Conservation (phyloP, 148 eudicot genomes). For the Camellia sinensis region DNA sequence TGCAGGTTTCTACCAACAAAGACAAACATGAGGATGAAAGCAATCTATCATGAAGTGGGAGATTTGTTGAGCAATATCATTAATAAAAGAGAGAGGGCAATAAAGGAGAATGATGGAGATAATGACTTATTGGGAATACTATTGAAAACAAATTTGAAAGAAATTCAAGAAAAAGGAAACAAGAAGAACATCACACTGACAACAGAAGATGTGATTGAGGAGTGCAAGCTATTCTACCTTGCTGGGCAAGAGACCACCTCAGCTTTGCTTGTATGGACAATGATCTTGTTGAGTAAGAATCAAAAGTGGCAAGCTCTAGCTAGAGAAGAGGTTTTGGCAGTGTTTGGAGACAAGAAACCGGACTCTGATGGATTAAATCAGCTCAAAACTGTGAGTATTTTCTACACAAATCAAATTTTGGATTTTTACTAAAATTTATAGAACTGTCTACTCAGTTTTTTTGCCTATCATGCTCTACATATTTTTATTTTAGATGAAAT, state of each 20-base stretch:
- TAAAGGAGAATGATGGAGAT: not conserved
- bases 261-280: not conserved
- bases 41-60: conserved; percentile 9
- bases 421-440: too few species aligned
- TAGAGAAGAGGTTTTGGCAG: conserved; percentile 1
- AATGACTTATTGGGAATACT: not conserved
- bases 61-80: conserved; percentile 11
- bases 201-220: not conserved
- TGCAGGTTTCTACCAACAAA: conserved; percentile 32
- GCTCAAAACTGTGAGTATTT: not conserved
- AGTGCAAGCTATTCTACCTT: not conserved
- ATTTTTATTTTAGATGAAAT: too few species aligned
- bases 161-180: not conserved
- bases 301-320: conserved; percentile 1
- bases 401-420: too few species aligned
- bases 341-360: not conserved
- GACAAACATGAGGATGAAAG: conserved; percentile 26
- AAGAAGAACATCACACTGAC: too few species aligned
- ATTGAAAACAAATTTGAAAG: not conserved
- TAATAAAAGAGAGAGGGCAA: not conserved
- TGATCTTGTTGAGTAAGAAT: not conserved
- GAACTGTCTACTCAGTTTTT: too few species aligned
- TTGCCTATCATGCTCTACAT: too few species aligned
- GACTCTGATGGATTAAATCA: not conserved
- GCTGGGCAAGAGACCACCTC: not conserved